phyloP scores from a whole-genome alignment of 768 basidiomycete genomes.

The Mrakia gelida region DNA sequence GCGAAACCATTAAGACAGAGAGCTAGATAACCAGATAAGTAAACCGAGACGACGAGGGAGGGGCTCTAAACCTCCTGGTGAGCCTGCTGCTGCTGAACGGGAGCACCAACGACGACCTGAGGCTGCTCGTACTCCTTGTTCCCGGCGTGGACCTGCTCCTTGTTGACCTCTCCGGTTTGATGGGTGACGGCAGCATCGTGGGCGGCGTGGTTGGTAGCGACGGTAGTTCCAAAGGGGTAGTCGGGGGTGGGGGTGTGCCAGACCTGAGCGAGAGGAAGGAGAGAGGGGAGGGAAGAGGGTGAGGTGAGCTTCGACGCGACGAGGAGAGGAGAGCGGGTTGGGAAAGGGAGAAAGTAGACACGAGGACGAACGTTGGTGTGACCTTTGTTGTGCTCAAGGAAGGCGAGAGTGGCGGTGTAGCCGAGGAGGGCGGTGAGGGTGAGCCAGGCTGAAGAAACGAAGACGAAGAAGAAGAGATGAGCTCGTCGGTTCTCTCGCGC shows the following conservation, averaged over 20 bases:
- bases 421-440: constrained; percentile 2
- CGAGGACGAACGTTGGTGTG: not conserved
- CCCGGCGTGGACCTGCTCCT: not conserved
- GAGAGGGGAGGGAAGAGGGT: not conserved
- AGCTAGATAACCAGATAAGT: no score
- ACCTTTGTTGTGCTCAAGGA: not conserved
- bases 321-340: not conserved
- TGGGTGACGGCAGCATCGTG: not conserved
- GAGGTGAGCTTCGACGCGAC: not conserved
- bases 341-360: not conserved
- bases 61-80: no score
- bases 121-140: not conserved
- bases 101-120: not conserved
- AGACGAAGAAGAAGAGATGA: not conserved
- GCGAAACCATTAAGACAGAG: no score
- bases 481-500: not conserved
- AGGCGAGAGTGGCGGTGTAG: not conserved
- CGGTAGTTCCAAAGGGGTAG: not conserved
- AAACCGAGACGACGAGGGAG: no score
- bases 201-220: not conserved
- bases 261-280: not conserved
- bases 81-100: no score
- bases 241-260: not conserved
- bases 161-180: not conserved
- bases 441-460: not conserved